phyloP scores from a whole-genome alignment of 768 basidiomycete species.

The Trametes villosa region DNA sequence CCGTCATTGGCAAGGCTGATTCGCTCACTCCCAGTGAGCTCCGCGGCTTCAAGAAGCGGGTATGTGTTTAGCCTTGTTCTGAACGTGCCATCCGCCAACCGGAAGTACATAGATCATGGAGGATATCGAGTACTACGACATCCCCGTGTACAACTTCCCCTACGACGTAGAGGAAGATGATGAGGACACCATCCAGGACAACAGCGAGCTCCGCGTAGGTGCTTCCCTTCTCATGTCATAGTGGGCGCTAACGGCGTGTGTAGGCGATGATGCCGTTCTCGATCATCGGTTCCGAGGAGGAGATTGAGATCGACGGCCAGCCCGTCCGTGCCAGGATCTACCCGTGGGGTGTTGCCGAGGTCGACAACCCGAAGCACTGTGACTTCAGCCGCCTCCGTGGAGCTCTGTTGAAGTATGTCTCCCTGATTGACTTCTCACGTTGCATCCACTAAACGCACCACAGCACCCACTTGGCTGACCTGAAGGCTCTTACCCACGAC shows the following conservation, averaged over 20 bases:
- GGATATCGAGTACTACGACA: constrained; percentile 97
- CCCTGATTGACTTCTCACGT: not conserved
- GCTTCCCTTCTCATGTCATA: not conserved
- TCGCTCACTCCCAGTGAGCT: constrained; percentile 92
- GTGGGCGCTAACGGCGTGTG: not conserved
- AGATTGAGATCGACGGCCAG: constrained; percentile 91
- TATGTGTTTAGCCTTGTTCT: constrained; percentile 36
- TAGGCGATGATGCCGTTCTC: constrained; percentile 95
- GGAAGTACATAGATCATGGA: constrained; percentile 85
- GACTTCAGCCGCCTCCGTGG: constrained; percentile 94
- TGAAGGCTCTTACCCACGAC: constrained; percentile 94
- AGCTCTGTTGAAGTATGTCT: constrained; percentile 82
- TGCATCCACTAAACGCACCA: constrained; percentile 5
- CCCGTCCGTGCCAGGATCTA: constrained; percentile 92
- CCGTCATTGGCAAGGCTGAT: constrained; percentile 96
- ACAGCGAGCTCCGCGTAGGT: constrained; percentile 88
- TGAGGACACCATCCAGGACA: constrained; percentile 97
- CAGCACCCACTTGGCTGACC: constrained; percentile 92
- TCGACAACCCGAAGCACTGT: constrained; percentile 99
- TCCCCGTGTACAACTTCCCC: constrained; percentile 99
- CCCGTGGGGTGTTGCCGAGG: constrained; percentile 98
- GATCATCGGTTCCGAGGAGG: constrained; percentile 96
- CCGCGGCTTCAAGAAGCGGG: constrained; percentile 93
- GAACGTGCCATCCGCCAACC: constrained; percentile 13
- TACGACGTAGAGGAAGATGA: constrained; percentile 99